Percentiles rank a stretch among this genome's conserved stretches.
These are phyloP conservation scores for Apiosordaria backusii DNA, from an alignment of 495 filamentous ascomycete genomes.

Conservation along the genomic window DNA sequence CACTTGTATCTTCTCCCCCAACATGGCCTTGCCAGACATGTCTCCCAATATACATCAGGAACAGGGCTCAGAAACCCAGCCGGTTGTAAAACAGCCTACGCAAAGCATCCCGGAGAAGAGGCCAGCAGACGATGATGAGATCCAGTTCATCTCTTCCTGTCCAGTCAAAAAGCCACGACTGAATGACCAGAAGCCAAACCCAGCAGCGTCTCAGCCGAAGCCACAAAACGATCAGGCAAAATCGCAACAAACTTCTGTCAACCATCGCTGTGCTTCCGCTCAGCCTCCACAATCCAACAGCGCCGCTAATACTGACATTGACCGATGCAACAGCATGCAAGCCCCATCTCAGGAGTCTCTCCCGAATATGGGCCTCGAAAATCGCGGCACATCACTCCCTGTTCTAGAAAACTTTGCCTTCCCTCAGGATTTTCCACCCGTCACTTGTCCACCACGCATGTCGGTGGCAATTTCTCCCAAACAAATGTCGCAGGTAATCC, in stretches of 20 bases:
- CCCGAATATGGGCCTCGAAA: background rate
- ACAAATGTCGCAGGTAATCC: conserved; percentile 14
- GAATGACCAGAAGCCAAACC: conserved; percentile 4
- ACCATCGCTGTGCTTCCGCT: background rate
- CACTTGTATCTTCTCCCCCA: too few species aligned
- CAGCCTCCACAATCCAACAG: background rate
- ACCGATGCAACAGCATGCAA: conserved; percentile 24
- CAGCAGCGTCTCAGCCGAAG: conserved; percentile 20
- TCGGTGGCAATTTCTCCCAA: conserved; percentile 22
- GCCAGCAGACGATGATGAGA: conserved; percentile 38
- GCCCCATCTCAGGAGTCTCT: background rate
- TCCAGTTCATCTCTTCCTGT: conserved; percentile 43
- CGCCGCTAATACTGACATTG: background rate
- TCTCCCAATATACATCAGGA: background rate
- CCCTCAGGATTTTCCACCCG: background rate
- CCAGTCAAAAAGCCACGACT: conserved; percentile 40
- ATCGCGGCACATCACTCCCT: conserved; percentile 8
- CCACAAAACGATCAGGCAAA: background rate
- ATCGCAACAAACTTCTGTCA: background rate
- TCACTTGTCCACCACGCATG: background rate
- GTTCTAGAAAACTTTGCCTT: conserved; percentile 17
- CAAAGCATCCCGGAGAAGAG: background rate
- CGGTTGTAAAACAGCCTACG: background rate
- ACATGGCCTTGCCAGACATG: background rate
- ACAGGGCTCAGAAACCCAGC: background rate